Percentiles rank a stretch among this genome's conserved stretches.
Conservation (phyloP, 352 stramenopile genomes). For the Thalassiosira hispida region DNA sequence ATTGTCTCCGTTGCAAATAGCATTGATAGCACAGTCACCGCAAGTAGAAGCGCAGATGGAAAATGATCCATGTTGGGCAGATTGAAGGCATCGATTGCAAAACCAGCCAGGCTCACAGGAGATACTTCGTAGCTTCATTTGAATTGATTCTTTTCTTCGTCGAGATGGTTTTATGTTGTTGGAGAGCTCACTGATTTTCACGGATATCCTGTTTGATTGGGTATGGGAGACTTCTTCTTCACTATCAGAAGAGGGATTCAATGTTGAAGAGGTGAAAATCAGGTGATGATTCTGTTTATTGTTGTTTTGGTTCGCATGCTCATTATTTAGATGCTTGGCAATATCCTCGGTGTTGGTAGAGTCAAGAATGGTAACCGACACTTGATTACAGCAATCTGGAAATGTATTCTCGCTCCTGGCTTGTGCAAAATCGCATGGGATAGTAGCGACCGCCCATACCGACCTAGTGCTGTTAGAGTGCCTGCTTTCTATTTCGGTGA, state of each 20-base stretch:
- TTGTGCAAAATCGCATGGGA: conserved; percentile 34
- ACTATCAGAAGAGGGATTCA: not conserved
- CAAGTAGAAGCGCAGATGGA: conserved; percentile 50
- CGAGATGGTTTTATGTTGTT: conserved; percentile 1
- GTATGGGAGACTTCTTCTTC: not conserved
- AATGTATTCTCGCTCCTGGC: conserved; percentile 3
- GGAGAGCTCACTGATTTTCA: conserved; percentile 10
- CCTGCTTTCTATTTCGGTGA: conserved; percentile 26
- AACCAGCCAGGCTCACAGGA: conserved; percentile 55
- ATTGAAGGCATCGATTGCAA: conserved; percentile 56
- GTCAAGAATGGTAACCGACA: conserved; percentile 36
- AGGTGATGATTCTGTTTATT: conserved; percentile 28
- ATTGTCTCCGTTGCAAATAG: conserved; percentile 42
- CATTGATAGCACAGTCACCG: conserved; percentile 33
- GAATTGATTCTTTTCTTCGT: conserved; percentile 48
- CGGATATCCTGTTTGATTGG: not conserved
- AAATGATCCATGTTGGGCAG: conserved; percentile 47
- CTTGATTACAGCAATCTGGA: conserved; percentile 44
- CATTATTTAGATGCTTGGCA: conserved; percentile 8
- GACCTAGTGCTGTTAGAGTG: conserved; percentile 15
- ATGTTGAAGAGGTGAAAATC: conserved; percentile 39
- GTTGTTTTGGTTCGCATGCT: not conserved
- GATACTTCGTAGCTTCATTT: conserved; percentile 30
- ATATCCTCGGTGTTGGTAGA: conserved; percentile 16
- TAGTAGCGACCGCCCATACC: conserved; percentile 47